Evolutionary conservation across 305 asterid genomes (phyloP), one percentile per base, ranked within the genome.

Genomic region (Fraxinus greggii): DNA sequence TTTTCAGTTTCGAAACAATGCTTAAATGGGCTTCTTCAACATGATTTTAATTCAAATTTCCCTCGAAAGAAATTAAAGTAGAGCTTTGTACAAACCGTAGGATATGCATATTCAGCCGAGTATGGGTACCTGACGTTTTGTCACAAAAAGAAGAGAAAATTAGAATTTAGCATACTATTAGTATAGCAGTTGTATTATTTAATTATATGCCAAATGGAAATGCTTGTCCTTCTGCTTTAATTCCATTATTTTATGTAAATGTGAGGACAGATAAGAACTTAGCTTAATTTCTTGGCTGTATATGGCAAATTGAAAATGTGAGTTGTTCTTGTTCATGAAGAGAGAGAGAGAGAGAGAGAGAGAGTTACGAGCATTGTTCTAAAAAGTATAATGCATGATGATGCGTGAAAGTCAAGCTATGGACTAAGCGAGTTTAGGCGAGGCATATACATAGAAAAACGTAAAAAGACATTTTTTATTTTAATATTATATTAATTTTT

Each of bases 21-120:
- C 76, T 31, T 70, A 29, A 70, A 15, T 32, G 26, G 24, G 15
- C 42, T 31, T 17, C 23, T 32, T 70, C 26, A 29, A 29, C 17
- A 70, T 70, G 42, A 31, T 70, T 70, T 28, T 70, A 7, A 70
- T 29, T 32, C 76, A 32, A 70, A 17, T 70, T 17, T 54, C 32
- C 40, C 76, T 15, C 4, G 7, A 70, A 31, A 15, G 12, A 29
- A 31, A 70, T 31, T 15, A 76, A 35, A 80, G 72, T 26, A 38
- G 80, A 84, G 78, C 3, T 13, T 4, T 51, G 85, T 65, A 89
- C 97, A 83, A 85, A 95, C 98, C 96, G 98, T 88, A 72, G 98
- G 97, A 86, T 93, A 93, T 36, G 96, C 89, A 86, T 92, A 94
- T 86, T 94, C 98, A n/a, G 94, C 90, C 75, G 98, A 93, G 91